Conservation (phyloP, 2,329 filamentous ascomycete genomes). For the Diaporthe longicolla region DNA sequence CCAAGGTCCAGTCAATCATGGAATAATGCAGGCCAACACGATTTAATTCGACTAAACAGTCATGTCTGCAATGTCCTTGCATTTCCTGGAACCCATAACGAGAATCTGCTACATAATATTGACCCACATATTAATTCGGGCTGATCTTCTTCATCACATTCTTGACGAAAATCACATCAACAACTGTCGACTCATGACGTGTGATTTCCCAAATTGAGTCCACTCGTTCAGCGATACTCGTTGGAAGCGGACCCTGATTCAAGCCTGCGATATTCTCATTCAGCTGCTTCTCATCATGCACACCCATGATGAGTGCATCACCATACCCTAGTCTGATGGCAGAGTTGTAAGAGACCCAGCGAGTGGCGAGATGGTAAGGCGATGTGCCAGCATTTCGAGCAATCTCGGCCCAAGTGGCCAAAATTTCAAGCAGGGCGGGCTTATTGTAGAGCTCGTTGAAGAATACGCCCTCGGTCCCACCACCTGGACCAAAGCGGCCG, state of each 20-base stretch:
- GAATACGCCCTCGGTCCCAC: not conserved
- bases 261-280: conserved; percentile 4
- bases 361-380: conserved; percentile 7
- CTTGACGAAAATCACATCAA: conserved; percentile 6
- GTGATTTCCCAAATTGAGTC: conserved; percentile 2
- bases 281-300: not conserved
- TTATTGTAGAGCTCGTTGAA: conserved; percentile 21
- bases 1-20: not conserved
- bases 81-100: too few relatives aligned
- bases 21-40: not conserved
- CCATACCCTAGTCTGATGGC: not conserved
- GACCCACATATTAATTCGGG: too few relatives aligned
- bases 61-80: not conserved
- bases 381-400: not conserved
- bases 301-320: conserved; percentile 12
- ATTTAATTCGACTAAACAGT: too few relatives aligned
- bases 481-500: not conserved
- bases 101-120: too few relatives aligned
- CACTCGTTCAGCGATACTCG: conserved; percentile 7
- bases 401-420: not conserved
- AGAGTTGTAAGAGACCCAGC: conserved; percentile 20
- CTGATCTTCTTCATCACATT: not conserved
- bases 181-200: conserved; percentile 6
- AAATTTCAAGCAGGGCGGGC: conserved; percentile 11
- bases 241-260: conserved; percentile 6